phyloP scores from a whole-genome alignment of 768 basidiomycete genomes.

The Tylopilus sp. region DNA sequence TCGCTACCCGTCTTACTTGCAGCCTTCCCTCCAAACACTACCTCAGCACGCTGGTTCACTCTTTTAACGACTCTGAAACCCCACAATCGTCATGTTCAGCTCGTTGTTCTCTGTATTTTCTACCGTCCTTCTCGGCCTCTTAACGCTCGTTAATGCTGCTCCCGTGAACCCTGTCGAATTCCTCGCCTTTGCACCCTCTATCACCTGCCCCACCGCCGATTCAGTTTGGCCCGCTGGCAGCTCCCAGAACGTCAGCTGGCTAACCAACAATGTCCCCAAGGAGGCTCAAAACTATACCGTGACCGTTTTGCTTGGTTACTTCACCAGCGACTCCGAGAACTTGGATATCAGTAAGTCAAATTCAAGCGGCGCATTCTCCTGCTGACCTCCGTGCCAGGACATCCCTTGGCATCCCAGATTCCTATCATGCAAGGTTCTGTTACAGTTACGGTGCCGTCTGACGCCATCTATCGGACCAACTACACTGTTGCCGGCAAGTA shows the following conservation, averaged over 20 bases:
- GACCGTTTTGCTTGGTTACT: conserved; percentile 44
- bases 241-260: conserved; percentile 44
- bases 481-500: conserved; percentile 66
- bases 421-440: conserved; percentile 49
- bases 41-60: conserved; percentile 14
- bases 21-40: background rate
- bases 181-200: conserved; percentile 39
- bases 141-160: conserved; percentile 26
- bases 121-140: conserved; percentile 29
- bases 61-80: conserved; percentile 14
- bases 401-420: conserved; percentile 57
- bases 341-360: conserved; percentile 44
- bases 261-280: conserved; percentile 34
- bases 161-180: conserved; percentile 29
- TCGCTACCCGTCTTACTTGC: background rate
- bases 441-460: conserved; percentile 49
- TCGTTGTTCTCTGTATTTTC: conserved; percentile 26
- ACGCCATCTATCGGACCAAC: conserved; percentile 36
- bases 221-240: conserved; percentile 38
- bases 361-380: background rate
- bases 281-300: conserved; percentile 36
- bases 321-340: conserved; percentile 40
- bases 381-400: conserved; percentile 35
- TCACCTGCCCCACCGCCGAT: conserved; percentile 36
- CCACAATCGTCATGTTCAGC: conserved; percentile 20